phyloP scores from a whole-genome alignment of 2,329 filamentous ascomycete species.

The Myriosclerotinia duriaeana region DNA sequence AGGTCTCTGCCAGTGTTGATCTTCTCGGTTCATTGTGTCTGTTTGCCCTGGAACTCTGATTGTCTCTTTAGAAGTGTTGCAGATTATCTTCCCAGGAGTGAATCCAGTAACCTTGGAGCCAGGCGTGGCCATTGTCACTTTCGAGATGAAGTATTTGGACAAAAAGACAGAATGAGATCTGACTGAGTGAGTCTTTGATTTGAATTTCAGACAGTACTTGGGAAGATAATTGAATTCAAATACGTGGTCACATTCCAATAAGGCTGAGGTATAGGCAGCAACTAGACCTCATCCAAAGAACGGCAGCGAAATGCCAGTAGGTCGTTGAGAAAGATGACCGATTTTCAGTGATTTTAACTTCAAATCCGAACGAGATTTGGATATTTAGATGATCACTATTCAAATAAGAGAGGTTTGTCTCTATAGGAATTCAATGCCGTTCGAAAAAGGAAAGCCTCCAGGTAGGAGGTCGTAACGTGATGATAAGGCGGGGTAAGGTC shows the following conservation, averaged over 20 bases:
- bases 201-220: background rate
- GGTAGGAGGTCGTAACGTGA: background rate
- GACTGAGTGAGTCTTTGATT: background rate
- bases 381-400: background rate
- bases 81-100: background rate
- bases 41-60: too few species aligned
- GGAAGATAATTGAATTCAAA: background rate
- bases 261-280: conserved; percentile 9
- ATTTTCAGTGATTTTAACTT: background rate
- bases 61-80: background rate
- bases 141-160: background rate
- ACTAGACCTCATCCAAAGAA: background rate
- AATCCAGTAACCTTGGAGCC: background rate
- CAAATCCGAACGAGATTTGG: background rate
- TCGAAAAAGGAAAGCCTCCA: background rate
- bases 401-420: background rate
- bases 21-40: background rate
- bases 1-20: background rate
- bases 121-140: background rate
- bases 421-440: background rate
- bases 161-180: background rate
- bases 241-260: background rate
- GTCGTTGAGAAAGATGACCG: background rate
- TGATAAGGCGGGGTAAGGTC: background rate
- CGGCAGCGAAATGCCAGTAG: background rate